phyloP scores from a whole-genome alignment of 768 basidiomycete genomes.

The Hemileccinum rubropunctum region DNA sequence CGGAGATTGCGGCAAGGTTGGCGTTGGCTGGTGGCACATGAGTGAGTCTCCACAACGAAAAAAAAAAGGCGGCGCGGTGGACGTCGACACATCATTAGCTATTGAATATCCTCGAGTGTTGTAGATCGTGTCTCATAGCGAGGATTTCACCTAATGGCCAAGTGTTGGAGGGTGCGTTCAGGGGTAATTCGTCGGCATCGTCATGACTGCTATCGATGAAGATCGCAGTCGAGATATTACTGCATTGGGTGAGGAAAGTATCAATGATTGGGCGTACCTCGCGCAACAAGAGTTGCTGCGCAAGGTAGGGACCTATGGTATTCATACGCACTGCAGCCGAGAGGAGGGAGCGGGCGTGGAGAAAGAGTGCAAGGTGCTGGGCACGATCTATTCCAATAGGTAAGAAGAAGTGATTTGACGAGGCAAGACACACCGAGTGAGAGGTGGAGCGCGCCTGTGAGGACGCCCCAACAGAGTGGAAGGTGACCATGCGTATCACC shows the following conservation, averaged over 20 bases:
- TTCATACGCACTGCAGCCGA: constrained; percentile 94
- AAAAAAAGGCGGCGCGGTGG: not conserved
- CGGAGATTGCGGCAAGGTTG: constrained; percentile 86
- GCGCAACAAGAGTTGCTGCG: constrained; percentile 85
- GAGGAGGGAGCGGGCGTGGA: constrained; percentile 85
- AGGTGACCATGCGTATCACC: constrained; percentile 78
- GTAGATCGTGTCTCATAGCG: constrained; percentile 85
- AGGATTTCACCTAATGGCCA: constrained; percentile 97
- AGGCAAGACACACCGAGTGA: constrained; percentile 52
- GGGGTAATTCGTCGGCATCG: constrained; percentile 19
- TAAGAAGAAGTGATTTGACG: not conserved
- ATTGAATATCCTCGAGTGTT: constrained; percentile 97
- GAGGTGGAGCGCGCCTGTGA: constrained; percentile 75
- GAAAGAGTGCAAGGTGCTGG: constrained; percentile 87
- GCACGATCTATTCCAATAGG: constrained; percentile 57
- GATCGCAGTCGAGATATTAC: constrained; percentile 48
- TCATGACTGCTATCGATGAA: constrained; percentile 14
- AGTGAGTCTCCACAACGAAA: constrained; percentile 5
- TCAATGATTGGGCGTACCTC: constrained; percentile 66
- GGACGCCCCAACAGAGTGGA: constrained; percentile 86
- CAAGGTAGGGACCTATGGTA: constrained; percentile 85
- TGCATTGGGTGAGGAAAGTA: constrained; percentile 44
- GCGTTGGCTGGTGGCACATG: constrained; percentile 56
- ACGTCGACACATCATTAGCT: constrained; percentile 39
- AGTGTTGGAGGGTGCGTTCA: constrained; percentile 75